Conservation (phyloP, 176 grass and related monocot species). For the Pontederia paniculata region DNA sequence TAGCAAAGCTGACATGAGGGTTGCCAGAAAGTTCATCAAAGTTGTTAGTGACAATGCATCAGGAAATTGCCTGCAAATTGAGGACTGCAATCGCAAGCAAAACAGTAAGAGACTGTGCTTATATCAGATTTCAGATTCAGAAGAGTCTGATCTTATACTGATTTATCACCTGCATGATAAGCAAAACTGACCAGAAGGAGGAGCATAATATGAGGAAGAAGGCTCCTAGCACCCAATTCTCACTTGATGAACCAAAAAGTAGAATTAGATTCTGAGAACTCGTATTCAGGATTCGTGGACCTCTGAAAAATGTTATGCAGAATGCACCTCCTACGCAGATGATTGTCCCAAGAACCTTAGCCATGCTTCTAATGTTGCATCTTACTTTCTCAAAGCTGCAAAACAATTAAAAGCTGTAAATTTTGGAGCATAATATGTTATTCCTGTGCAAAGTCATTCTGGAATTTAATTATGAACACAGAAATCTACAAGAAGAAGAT, state of each 20-base stretch:
- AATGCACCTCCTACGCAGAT: constrained; percentile 50
- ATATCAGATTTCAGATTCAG: too few relatives aligned
- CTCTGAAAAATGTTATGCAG: constrained; percentile 57
- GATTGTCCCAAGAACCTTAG: constrained; percentile 43
- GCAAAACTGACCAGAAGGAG: constrained; percentile 43
- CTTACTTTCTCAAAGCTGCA: constrained; percentile 47
- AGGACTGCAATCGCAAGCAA: constrained; percentile 20
- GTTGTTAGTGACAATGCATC: constrained; percentile 44
- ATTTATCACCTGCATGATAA: constrained; percentile 41
- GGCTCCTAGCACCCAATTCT: constrained; percentile 36
- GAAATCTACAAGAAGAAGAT: too few relatives aligned
- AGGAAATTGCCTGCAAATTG: constrained; percentile 38
- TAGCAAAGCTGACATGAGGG: constrained; percentile 32
- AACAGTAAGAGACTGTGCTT: too few relatives aligned
- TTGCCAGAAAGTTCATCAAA: constrained; percentile 59
- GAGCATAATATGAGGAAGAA: constrained; percentile 34
- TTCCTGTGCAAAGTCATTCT: too few relatives aligned
- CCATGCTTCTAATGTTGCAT: constrained; percentile 25
- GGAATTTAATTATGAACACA: too few relatives aligned
- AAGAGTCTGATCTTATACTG: not conserved
- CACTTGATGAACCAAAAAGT: not conserved
- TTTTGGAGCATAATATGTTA: too few relatives aligned
- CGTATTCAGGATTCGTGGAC: constrained; percentile 24
- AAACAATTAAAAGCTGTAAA: not conserved
- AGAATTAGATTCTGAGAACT: not conserved